These are phyloP conservation scores for Wickerhamiella domercqiae DNA, from an alignment of 805 yeast species.

Conservation along the genomic window DNA sequence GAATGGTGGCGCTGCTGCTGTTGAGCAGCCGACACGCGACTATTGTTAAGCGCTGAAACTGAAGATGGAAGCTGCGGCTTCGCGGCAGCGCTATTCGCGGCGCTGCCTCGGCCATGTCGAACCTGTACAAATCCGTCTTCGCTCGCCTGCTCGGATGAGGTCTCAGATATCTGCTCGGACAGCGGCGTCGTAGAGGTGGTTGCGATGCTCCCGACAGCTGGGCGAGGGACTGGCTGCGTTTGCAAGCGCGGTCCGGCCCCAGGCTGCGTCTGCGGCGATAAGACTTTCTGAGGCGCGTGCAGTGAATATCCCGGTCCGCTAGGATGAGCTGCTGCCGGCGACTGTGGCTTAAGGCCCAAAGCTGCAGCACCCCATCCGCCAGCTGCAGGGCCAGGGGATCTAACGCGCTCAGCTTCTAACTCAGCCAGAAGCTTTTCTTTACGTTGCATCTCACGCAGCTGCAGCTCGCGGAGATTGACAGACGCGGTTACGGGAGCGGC, in stretches of 20 bases:
- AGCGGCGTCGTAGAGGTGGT: background rate
- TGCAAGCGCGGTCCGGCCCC: background rate
- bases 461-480: conserved; percentile 12
- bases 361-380: background rate
- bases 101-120: background rate
- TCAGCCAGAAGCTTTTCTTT: background rate
- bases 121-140: background rate
- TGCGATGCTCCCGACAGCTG: background rate
- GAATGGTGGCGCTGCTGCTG: conserved; percentile 1
- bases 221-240: background rate
- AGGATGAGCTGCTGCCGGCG: background rate
- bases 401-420: conserved; percentile 1
- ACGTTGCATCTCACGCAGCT: conserved; percentile 9
- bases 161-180: background rate
- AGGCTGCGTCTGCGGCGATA: background rate
- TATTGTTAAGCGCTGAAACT: background rate
- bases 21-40: conserved; percentile 4
- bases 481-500: conserved; percentile 5
- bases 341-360: background rate
- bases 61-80: no score
- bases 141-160: background rate
- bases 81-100: background rate
- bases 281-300: background rate
- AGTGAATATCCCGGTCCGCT: background rate
- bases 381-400: background rate